A percentile compares a stretch with the other conserved stretches of the same genome.
phyloP scores from a whole-genome alignment of 306 rosid species.

The Datisca glomerata region DNA sequence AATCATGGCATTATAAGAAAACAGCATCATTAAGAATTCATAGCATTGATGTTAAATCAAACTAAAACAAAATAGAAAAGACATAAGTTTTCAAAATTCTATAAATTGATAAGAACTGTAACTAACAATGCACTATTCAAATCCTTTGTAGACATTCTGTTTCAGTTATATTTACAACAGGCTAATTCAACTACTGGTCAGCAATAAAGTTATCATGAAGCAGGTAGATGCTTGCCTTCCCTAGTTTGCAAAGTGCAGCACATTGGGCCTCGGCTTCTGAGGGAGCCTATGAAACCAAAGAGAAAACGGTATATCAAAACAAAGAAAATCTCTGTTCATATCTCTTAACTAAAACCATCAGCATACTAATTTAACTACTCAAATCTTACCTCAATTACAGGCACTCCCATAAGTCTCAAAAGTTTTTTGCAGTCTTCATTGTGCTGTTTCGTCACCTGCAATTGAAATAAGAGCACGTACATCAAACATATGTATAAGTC shows the following conservation, averaged over 20 bases:
- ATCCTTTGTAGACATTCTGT: too few relatives aligned
- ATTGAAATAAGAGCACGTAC: conserved; percentile 12
- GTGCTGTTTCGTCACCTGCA: conserved; percentile 90
- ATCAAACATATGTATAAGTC: conserved; percentile 11
- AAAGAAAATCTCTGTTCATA: background rate
- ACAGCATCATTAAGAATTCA: too few relatives aligned
- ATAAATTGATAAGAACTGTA: too few relatives aligned
- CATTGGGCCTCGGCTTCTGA: conserved; percentile 99
- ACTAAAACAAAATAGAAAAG: too few relatives aligned
- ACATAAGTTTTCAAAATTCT: too few relatives aligned
- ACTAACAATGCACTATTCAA: too few relatives aligned
- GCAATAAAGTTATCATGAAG: background rate
- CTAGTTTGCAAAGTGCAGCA: conserved; percentile 85
- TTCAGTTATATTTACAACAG: background rate
- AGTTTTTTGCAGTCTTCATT: conserved; percentile 89
- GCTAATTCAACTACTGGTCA: background rate
- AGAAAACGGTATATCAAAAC: conserved; percentile 13
- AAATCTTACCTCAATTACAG: conserved; percentile 76
- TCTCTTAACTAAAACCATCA: background rate
- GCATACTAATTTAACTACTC: background rate
- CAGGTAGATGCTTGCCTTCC: conserved; percentile 53
- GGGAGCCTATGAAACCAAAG: conserved; percentile 65
- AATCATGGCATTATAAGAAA: too few relatives aligned
- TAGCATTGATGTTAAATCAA: too few relatives aligned
- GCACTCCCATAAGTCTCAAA: conserved; percentile 93